Base-by-base conservation (phyloP, 305 asterid genomes). In the Fraxinus paxiana region DNA sequence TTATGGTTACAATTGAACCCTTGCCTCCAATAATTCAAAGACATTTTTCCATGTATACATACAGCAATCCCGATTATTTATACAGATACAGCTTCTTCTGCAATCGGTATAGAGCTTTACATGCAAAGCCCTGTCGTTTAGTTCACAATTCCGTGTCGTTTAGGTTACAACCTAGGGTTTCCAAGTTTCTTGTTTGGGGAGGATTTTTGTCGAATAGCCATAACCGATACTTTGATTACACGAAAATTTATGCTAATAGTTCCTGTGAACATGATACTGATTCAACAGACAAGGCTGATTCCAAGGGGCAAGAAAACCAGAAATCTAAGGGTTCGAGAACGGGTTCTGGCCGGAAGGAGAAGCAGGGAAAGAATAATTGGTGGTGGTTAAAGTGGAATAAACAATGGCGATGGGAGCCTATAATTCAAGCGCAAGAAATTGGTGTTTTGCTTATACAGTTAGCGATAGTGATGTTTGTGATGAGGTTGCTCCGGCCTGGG, bases 401-500 rank as follows among this genome's bases (percentile, higher is more conserved):
- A 76, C 90, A 86, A 77, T 96, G 98, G 99, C 85, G 82, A 82
- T 94, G 98, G 98, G 92, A 93, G 71, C 99, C 98, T 18, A 90
- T 96, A 61, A 85, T 94, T 76, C 97, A 92, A 77, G 99, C 97
- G 15, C 98, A 91, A 65, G 98, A 96, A 85, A 87, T 96, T 78
- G 97, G 97, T 43, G 92, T 93, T 84, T 84, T 96, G 88, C 89
- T 95, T 48, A 82, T 96, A 79, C 98, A 94, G 78, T 90, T 94
- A 41, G 97, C 98, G 85, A 89, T 96, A 77, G 97, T 91, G 82
- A 93, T 96, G 92, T 91, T 94, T 82, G 97, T 93, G 12, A 94
- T 94, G 98, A 90, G 97, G 85, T 77, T 94, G 90, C 89, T 94
- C 13, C 84, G 97, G 73, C 99, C 98, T 0, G 99, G 98, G 83